Base-by-base conservation (phyloP, 345 rosid genomes). In the Aegle marmelos region DNA sequence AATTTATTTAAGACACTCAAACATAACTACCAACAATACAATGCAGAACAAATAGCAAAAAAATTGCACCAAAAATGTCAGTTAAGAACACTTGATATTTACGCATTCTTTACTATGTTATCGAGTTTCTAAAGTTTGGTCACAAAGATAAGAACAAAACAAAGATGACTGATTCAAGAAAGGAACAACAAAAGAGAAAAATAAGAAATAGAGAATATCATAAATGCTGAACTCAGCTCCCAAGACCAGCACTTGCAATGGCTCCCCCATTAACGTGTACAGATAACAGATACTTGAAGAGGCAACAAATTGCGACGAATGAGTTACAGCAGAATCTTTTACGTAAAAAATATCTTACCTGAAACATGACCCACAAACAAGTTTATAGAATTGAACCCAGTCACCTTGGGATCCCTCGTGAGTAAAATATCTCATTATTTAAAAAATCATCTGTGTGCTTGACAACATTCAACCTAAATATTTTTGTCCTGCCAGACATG, bases 401-500 rank as follows among this genome's bases (percentile, higher is more conserved):
- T 41, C 41, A 36, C 79, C 33, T 30, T 33, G 72, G 79, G 67
- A 63, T 53, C 34, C 61, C 14, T 53, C 59, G 28, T 11, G 41
- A 66, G 36, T 9, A 56, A 57, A 16, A 76, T 73, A 62, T 22
- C 31, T 63, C 27, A 74, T 21, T 41, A 28, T 41, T 62, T 45
- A 73, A 37, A 37, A 45, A 21, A 41, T 45, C 57, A 50, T 27
- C 61, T 37, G 45, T 67, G 39, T 39, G 67, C 79, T 73, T 30
- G 24, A 60, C 63, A 62, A 64, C 66, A 82, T 53, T 73, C 67
- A 77, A 77, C 72, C n/a, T 9, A 73, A 68, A 64, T 61, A 56
- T 77, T 60, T 36, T 65, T 78, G 78, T 58, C 81, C 78, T 67
- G 25, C 78, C 59, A 31, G 36, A 30, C 64, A 79, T n/a, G 31